Base-by-base conservation (phyloP, 441 rosid genomes). In the Sinapis alba region DNA sequence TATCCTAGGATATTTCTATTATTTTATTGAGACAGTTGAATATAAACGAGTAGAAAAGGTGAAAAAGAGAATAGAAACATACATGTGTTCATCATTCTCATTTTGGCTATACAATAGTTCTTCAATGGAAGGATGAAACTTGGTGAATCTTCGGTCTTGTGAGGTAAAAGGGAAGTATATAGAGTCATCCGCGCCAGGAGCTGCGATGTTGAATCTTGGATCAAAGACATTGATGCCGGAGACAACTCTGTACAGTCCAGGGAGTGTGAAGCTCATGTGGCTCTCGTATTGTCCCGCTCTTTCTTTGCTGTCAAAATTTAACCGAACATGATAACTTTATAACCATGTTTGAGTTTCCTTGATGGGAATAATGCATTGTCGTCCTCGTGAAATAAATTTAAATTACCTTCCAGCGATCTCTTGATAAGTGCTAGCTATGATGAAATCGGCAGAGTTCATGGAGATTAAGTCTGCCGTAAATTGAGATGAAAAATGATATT, bases 401-500 rank as follows among this genome's bases (percentile, higher is more conserved):
- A 9, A 72, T 71, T 65, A 90, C 98, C 92, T 90, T 82, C 98
- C 98, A 12, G 96, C 96, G 6, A 94, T 94, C 75, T 94, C 98
- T 78, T 94, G 97, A 74, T 82, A 92, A 28, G 97, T 92, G 84
- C 97, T 94, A 6, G 97, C 88, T 66, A 94, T 86, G 78, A 94
- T 78, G 83, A 94, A 90, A 83, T 94, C 98, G 0, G 96, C 73
- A 1, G 93, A 84, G 62, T 90, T 92, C 98, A 92, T 92, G 0
- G 97, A 83, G 63, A 94, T 88, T 13, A 84, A 87, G 65, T 94
- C 98, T 6, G 98, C 98, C 8, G 86, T 85, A 72, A 92, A 94
- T 65, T 89, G 98, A 81, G 91, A 91, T 1, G 98, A 87, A 88
- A 93, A 93, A 69, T 93, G 97, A 65, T 93, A 93, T 75, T 93